A percentile compares a stretch with the other conserved stretches of the same genome.
phyloP scores from a whole-genome alignment of 768 basidiomycete genomes.

The Termitomyces sp. region DNA sequence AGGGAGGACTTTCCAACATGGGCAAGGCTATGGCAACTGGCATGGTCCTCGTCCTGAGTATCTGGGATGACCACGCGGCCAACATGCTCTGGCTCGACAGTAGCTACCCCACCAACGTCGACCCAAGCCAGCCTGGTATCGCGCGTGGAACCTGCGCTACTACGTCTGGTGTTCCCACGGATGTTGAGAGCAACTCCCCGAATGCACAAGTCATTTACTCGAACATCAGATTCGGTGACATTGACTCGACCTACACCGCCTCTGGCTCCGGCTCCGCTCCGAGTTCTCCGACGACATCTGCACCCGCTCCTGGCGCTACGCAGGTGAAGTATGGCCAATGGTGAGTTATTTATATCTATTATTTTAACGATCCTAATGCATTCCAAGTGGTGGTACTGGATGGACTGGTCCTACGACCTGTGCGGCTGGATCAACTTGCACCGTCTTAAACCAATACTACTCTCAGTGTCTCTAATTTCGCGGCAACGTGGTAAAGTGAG shows the following conservation, averaged over 20 bases:
- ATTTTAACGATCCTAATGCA: neutral
- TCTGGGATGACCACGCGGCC: slow-evolving; percentile 37
- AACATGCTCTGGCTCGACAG: slow-evolving; percentile 23
- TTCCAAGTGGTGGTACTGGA: slow-evolving; percentile 21
- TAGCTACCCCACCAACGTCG: slow-evolving; percentile 22
- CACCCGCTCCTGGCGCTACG: slow-evolving; percentile 18
- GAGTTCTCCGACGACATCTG: neutral
- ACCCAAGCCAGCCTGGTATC: neutral
- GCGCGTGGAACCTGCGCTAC: neutral
- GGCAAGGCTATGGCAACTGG: slow-evolving; percentile 29
- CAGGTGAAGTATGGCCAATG: slow-evolving; percentile 32
- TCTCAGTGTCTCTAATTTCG: slow-evolving; percentile 24
- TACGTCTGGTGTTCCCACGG: neutral
- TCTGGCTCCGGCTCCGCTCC: slow-evolving; percentile 35
- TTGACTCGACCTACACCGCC: slow-evolving; percentile 22
- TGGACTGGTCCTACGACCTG: slow-evolving; percentile 26
- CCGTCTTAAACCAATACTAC: slow-evolving; percentile 23
- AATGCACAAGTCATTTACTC: neutral
- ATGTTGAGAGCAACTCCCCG: neutral
- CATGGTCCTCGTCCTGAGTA: slow-evolving; percentile 34
- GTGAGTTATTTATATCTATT: slow-evolving; percentile 13
- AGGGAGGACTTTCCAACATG: slow-evolving; percentile 27
- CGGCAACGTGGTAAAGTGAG: neutral
- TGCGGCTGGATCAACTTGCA: slow-evolving; percentile 22
- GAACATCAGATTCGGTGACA: neutral